These are phyloP conservation scores for Xerocomellus chrysenteron DNA, from an alignment of 768 basidiomycete genomes.

Conservation along the genomic window DNA sequence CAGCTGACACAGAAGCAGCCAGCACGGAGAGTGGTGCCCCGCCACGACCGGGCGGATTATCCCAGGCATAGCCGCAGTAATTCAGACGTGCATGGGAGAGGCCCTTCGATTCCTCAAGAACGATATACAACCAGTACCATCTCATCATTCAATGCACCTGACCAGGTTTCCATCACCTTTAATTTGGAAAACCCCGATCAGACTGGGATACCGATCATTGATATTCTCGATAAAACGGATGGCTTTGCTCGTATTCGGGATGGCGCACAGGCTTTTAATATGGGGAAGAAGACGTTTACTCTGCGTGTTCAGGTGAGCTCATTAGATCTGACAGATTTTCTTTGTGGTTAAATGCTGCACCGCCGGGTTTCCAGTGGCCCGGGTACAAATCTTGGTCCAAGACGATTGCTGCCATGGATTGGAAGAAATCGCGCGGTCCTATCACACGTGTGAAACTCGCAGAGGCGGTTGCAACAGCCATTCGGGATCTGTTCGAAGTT, in stretches of 20 bases:
- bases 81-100: constrained; percentile 12
- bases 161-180: constrained; percentile 58
- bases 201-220: constrained; percentile 58
- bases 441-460: constrained; percentile 73
- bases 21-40: constrained; percentile 19
- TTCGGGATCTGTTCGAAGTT: constrained; percentile 65
- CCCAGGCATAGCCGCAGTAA: constrained; percentile 3
- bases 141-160: neutral
- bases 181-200: constrained; percentile 50
- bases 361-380: constrained; percentile 58
- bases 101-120: constrained; percentile 24
- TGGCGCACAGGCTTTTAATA: constrained; percentile 57
- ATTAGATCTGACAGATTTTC: neutral
- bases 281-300: constrained; percentile 72
- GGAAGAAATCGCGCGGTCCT: constrained; percentile 69
- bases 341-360: constrained; percentile 1
- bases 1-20: constrained; percentile 21
- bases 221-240: constrained; percentile 52
- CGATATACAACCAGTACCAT: constrained; percentile 20
- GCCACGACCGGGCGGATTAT: constrained; percentile 8
- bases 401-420: constrained; percentile 76
- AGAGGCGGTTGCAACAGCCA: constrained; percentile 69
- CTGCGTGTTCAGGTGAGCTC: constrained; percentile 65
- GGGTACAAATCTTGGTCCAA: constrained; percentile 73
- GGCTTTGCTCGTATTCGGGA: constrained; percentile 50